These are phyloP conservation scores for Puccinia polysora DNA, from an alignment of 1,284 basidiomycete genomes.

Conservation along the genomic window DNA sequence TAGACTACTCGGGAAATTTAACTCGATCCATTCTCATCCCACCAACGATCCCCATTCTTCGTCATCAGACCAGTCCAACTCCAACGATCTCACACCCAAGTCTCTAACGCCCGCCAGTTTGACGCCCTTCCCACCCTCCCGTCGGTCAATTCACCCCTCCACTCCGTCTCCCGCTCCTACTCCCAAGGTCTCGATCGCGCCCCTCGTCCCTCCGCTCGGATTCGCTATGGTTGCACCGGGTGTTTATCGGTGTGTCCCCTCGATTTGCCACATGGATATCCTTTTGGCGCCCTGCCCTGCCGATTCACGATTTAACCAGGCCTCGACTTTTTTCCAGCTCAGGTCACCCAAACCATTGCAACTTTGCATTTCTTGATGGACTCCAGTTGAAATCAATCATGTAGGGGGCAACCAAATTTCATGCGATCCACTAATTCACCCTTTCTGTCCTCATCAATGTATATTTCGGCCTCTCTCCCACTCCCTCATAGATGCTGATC, in stretches of 20 bases:
- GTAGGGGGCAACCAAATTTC: not conserved
- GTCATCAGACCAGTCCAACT: not conserved
- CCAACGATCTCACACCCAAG: not conserved
- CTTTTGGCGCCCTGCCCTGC: too few relatives aligned
- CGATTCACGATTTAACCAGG: not conserved
- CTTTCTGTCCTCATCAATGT: too few relatives aligned
- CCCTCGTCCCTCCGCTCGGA: constrained; percentile 32
- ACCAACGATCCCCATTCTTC: not conserved
- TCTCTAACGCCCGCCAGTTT: not conserved
- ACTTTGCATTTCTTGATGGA: constrained; percentile 33
- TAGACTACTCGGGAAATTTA: not conserved
- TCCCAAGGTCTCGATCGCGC: too few relatives aligned
- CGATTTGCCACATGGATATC: not conserved
- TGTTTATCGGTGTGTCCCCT: constrained; percentile 25
- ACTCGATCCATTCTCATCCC: too few relatives aligned
- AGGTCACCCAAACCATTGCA: constrained; percentile 40
- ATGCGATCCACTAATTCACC: not conserved
- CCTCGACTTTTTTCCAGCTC: constrained; percentile 1
- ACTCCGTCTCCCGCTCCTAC: too few relatives aligned
- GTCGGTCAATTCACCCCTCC: not conserved
- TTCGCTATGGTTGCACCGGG: constrained; percentile 36
- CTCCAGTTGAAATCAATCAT: constrained; percentile 37
- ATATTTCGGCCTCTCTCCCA: not conserved
- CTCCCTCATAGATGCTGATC: not conserved
- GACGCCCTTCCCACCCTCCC: not conserved